Evolutionary conservation across 805 yeast genomes (phyloP).

Genomic region (Wickerhamiella kurtzmanii): DNA sequence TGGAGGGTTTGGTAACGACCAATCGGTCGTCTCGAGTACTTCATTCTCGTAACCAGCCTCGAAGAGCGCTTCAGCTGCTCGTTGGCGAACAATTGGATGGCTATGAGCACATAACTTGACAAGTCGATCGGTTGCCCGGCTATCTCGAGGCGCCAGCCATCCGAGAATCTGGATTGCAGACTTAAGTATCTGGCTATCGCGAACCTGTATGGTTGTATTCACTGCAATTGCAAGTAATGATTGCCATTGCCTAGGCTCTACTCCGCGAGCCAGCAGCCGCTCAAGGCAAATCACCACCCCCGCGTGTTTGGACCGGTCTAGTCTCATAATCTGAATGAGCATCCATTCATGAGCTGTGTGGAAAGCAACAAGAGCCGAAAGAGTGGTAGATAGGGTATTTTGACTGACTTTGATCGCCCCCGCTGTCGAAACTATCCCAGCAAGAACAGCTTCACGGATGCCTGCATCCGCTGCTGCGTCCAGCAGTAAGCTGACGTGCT

Average conservation of each 20-base stretch:
- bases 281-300: conserved; percentile 5
- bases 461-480: conserved; percentile 1
- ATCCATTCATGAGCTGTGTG: conserved; percentile 4
- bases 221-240: conserved; percentile 33
- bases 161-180: conserved; percentile 35
- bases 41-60: conserved; percentile 20
- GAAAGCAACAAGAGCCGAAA: background rate
- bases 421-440: conserved; percentile 14
- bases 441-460: conserved; percentile 1
- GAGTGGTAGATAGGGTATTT: conserved; percentile 1
- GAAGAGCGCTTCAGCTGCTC: conserved; percentile 33
- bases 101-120: conserved; percentile 19
- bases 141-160: conserved; percentile 19
- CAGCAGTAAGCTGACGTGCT: conserved; percentile 4
- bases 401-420: conserved; percentile 6
- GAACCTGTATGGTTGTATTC: conserved; percentile 43
- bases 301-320: conserved; percentile 1
- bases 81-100: conserved; percentile 24
- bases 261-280: conserved; percentile 3
- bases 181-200: conserved; percentile 28
- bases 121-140: background rate
- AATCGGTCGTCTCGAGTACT: conserved; percentile 11
- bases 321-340: conserved; percentile 2
- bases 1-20: conserved; percentile 5
- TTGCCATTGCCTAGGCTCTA: conserved; percentile 13